These are phyloP conservation scores for Penicillium sp. DNA, from an alignment of 2,329 filamentous ascomycete species.

Conservation along the genomic window DNA sequence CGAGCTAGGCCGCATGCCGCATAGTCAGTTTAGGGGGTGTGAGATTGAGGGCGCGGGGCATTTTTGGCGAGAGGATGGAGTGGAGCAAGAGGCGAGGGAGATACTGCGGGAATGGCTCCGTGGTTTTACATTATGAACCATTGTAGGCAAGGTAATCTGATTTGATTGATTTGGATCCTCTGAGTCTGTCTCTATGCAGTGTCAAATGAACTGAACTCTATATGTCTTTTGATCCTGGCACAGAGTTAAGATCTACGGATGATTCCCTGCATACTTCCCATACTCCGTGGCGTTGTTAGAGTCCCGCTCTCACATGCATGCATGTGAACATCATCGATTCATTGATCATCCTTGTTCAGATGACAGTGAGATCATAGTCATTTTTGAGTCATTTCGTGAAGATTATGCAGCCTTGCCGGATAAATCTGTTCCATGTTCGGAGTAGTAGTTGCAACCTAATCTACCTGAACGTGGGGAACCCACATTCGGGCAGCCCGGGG, in stretches of 20 bases:
- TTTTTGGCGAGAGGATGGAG: slow-evolving; percentile 63
- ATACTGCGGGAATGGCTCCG: slow-evolving; percentile 44
- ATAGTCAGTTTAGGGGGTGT: slow-evolving; percentile 50
- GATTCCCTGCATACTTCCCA: background rate
- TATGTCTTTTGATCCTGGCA: background rate
- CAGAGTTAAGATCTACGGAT: background rate
- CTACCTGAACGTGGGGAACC: background rate
- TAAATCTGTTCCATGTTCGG: background rate
- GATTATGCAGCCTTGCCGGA: background rate
- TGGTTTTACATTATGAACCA: slow-evolving; percentile 12
- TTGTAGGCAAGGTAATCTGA: background rate
- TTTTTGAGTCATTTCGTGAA: background rate
- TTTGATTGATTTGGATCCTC: background rate
- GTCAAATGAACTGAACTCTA: background rate
- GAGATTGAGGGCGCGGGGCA: slow-evolving; percentile 60
- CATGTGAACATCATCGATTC: slow-evolving; percentile 16
- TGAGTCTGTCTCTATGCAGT: background rate
- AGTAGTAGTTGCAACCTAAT: slow-evolving; percentile 1
- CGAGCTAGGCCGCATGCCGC: slow-evolving; percentile 48
- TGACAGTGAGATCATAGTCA: slow-evolving; percentile 17
- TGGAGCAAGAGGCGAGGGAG: slow-evolving; percentile 42
- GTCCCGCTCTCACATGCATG: slow-evolving; percentile 16
- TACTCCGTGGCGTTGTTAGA: background rate
- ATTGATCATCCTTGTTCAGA: slow-evolving; percentile 10
- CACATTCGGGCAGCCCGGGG: background rate